Evolutionary conservation across 805 yeast genomes (phyloP), one percentile per base, ranked within the genome.

Genomic region (Grigorovia yakushimaensis): DNA sequence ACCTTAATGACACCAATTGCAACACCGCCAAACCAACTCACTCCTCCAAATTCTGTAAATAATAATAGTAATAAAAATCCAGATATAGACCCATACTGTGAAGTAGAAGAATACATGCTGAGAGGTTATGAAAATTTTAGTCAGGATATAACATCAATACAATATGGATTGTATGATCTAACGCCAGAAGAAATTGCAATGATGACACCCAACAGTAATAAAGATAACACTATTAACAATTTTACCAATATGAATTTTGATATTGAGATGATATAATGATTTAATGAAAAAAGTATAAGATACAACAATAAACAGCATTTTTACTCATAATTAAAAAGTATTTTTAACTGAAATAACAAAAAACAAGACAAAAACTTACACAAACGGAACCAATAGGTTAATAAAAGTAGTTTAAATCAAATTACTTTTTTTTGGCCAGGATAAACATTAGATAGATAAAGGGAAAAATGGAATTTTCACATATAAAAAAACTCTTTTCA

Each of bases 61-160:
- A 40, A 8, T 18, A 36, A 22, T 4, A 20, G 35, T 19, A 27
- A n/a, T 22, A 30, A 21, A 23, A 35, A 9, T 10, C 9, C 15
- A 5, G 44, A 40, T 44, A n/a, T 22, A 17, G 53, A 48, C 20
- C 48, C 50, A 11, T 57, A 59, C 24, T 53, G 57, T 11, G 64
- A 59, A 42, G 52, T 57, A 2, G 64, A 60, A 44, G 63, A 58
- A 24, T 60, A 60, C 46, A 60, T 60, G 63, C 41, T 54, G 10
- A 55, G 50, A 23, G 64, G 64, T 2, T 60, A 57, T 43, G 43
- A 43, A 33, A 33, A 33, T 18, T 23, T 33, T n/a, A 39, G 45
- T 20, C 41, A 39, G 21, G 22, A 9, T 18, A 20, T 30, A 15
- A 24, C 22, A 8, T n/a, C 41, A 15, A n/a, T 38, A 8, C 58